Base-by-base conservation (phyloP, 2,329 filamentous ascomycete species). In the Aspergillus fumigatiaffinis region DNA sequence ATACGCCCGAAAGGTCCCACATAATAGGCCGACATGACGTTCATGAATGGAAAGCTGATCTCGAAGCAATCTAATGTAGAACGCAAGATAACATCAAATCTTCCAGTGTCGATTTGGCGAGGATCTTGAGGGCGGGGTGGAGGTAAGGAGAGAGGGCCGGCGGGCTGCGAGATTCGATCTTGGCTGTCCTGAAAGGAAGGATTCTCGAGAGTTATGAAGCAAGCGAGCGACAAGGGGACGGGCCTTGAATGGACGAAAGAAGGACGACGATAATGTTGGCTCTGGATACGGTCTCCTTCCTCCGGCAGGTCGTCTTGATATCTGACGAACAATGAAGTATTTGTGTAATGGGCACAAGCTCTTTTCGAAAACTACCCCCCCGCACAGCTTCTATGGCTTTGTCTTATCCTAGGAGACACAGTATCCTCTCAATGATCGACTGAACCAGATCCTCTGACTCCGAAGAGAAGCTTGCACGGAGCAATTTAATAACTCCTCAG, bases 1-100 rank as follows among this genome's bases (percentile, higher is more conserved):
- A 69, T 75, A 68, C 71, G 71, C 62, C 74, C 74, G 64, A 75
- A 75, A 53, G 72, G 70, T 62, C 74, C 74, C 59, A 70, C 64
- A 59, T 72, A 73, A 59, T 70, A 73, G 58, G 66, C 65, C 61
- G 74, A 72, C 73, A 77, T 75, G 57, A 47, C 44, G 44, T 14
- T 52, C 63, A 55, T 42, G 38, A 47, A 50, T 53, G 48, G 29
- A 38, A 29, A 59, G 59, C 28, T 51, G 55, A 50, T 52, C 32
- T 48, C 42, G 47, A 48, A 46, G 12, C 51, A 47, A 38, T 58
- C 54, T 51, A 55, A 44, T 26, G 35, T 26, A 25, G 23, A 17
- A 38, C 46, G 35, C 32, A 47, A 52, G 50, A 51, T 50, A 60
- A 26, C 12, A 26, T 26, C 10, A 25, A 26, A 17, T 23, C 21